These are phyloP conservation scores for Colletotrichum eremochloae DNA, from an alignment of 2,329 filamentous ascomycete species.

Conservation along the genomic window DNA sequence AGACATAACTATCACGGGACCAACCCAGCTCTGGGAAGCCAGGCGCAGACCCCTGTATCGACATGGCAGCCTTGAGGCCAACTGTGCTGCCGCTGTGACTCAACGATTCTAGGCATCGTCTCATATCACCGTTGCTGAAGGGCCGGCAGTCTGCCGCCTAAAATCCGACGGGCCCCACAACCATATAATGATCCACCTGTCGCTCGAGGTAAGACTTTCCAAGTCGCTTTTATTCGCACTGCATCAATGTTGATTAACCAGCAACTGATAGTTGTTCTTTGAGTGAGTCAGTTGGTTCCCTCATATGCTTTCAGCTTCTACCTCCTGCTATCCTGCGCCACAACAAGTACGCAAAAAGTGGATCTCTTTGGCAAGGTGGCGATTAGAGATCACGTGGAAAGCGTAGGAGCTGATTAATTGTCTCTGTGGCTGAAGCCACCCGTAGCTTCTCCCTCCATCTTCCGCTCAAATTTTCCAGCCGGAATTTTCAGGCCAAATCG, in stretches of 20 bases:
- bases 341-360: slow-evolving; percentile 13
- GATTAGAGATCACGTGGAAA: slow-evolving; percentile 29
- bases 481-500: slow-evolving; percentile 39
- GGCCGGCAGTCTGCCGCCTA: slow-evolving; percentile 27
- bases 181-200: slow-evolving; percentile 7
- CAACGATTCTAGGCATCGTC: slow-evolving; percentile 4
- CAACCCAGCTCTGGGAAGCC: background rate
- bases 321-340: slow-evolving; percentile 10
- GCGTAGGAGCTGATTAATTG: slow-evolving; percentile 15
- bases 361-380: slow-evolving; percentile 26
- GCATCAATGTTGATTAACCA: background rate
- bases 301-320: slow-evolving; percentile 27
- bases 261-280: background rate
- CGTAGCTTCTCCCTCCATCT: slow-evolving; percentile 9
- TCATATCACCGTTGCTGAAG: background rate
- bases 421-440: slow-evolving; percentile 26
- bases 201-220: slow-evolving; percentile 7
- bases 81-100: slow-evolving; percentile 27
- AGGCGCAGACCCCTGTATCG: background rate
- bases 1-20: background rate
- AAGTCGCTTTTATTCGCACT: background rate
- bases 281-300: slow-evolving; percentile 27
- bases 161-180: slow-evolving; percentile 9
- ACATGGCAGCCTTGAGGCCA: slow-evolving; percentile 27
- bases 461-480: slow-evolving; percentile 34